These are phyloP conservation scores for Ustanciosporium gigantosporum DNA, from an alignment of 1,284 basidiomycete genomes.

Conservation along the genomic window DNA sequence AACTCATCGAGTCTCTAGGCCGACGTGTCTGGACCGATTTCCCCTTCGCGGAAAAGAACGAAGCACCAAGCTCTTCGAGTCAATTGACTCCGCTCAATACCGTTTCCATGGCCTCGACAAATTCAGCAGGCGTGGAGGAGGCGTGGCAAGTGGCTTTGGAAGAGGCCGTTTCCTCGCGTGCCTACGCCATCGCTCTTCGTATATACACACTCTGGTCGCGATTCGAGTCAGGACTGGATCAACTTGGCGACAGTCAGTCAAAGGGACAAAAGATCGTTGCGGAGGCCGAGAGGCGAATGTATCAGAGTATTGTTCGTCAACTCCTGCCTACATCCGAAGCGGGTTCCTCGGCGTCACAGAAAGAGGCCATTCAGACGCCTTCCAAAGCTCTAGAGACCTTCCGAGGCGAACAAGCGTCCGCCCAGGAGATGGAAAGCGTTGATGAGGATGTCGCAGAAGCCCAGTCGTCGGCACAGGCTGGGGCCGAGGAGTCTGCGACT, in stretches of 20 bases:
- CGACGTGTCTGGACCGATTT: too few species aligned
- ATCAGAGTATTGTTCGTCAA: conserved; percentile 20
- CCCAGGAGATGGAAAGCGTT: too few species aligned
- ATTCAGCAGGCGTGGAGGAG: not conserved
- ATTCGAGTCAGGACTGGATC: conserved; percentile 11
- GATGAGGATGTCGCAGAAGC: too few species aligned
- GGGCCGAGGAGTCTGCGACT: too few species aligned
- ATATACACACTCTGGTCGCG: conserved; percentile 23
- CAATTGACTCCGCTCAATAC: too few species aligned
- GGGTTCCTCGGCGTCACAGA: not conserved
- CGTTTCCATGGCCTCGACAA: too few species aligned
- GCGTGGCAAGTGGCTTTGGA: conserved; percentile 1
- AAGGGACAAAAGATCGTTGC: conserved; percentile 23
- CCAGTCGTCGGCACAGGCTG: too few species aligned
- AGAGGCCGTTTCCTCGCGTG: not conserved
- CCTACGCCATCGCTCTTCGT: conserved; percentile 11
- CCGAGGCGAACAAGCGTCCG: too few species aligned
- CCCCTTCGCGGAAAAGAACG: too few species aligned
- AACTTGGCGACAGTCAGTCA: conserved; percentile 17
- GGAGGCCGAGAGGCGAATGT: conserved; percentile 24
- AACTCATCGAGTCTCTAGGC: too few species aligned
- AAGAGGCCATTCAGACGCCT: not conserved
- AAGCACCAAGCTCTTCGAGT: too few species aligned
- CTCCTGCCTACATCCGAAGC: not conserved
- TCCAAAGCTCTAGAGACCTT: not conserved